Conservation (phyloP, 257 asterid species). For the Linaria vulgaris region DNA sequence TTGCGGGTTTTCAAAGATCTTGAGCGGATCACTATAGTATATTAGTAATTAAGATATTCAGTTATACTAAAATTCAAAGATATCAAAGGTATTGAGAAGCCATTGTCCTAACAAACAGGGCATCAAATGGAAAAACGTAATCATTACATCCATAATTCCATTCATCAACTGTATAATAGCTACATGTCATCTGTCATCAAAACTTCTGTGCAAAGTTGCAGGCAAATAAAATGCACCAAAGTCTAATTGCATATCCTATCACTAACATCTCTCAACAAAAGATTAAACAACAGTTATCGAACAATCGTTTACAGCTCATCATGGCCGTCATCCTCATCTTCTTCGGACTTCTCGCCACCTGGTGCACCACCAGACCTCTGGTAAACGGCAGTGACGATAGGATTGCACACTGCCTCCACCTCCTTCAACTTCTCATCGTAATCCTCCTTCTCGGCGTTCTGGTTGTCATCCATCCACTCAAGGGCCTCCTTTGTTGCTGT, state of each 20-base stretch:
- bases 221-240: neutral
- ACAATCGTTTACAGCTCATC: conserved; percentile 56
- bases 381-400: conserved; percentile 67
- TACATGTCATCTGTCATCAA: conserved; percentile 21
- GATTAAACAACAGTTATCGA: neutral
- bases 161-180: conserved; percentile 1
- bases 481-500: conserved; percentile 70
- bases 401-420: conserved; percentile 76
- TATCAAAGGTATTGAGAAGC: too few relatives aligned
- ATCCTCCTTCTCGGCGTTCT: conserved; percentile 77
- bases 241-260: neutral
- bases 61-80: too few relatives aligned
- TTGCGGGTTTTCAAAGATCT: too few relatives aligned
- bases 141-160: neutral
- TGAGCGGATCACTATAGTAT: too few relatives aligned
- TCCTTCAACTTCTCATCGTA: conserved; percentile 78
- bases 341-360: conserved; percentile 34
- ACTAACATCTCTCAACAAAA: conserved; percentile 10
- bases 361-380: conserved; percentile 76
- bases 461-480: conserved; percentile 82
- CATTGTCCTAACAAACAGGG: too few relatives aligned
- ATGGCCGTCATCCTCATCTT: conserved; percentile 54
- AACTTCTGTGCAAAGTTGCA: conserved; percentile 9
- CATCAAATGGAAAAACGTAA: neutral
- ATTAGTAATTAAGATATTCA: too few relatives aligned